These are phyloP conservation scores for Tylopilus sp. DNA, from an alignment of 768 basidiomycete species.

Conservation along the genomic window DNA sequence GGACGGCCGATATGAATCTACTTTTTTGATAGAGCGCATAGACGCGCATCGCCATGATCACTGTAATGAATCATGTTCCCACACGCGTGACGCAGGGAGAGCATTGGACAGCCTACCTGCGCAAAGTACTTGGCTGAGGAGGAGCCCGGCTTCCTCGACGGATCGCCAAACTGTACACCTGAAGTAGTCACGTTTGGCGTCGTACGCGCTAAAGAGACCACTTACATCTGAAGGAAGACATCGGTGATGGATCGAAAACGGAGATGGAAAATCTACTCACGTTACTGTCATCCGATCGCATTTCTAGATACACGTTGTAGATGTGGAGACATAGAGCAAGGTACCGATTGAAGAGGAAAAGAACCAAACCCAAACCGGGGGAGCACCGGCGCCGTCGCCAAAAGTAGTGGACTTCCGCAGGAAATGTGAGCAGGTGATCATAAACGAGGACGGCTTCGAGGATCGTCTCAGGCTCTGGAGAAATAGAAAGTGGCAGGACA, in stretches of 20 bases:
- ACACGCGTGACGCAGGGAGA: neutral
- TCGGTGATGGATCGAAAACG: neutral
- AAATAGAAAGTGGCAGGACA: neutral
- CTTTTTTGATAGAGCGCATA: constrained; percentile 18
- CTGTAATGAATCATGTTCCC: neutral
- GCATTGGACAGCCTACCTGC: neutral
- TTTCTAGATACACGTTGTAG: constrained; percentile 35
- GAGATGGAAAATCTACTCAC: neutral
- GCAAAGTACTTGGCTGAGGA: constrained; percentile 10
- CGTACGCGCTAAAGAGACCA: neutral
- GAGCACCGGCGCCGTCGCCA: constrained; percentile 36
- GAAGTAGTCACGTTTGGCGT: neutral
- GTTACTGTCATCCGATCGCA: neutral
- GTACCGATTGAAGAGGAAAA: constrained; percentile 45
- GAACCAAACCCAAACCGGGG: constrained; percentile 33
- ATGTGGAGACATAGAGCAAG: constrained; percentile 37
- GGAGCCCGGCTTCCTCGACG: neutral
- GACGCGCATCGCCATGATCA: constrained; percentile 19
- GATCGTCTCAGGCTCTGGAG: neutral
- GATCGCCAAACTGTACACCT: constrained; percentile 1
- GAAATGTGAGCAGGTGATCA: constrained; percentile 46
- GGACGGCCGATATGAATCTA: neutral
- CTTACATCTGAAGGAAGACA: constrained; percentile 10
- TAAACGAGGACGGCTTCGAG: constrained; percentile 35
- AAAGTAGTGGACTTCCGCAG: constrained; percentile 40